phyloP scores from a whole-genome alignment of 2,329 filamentous ascomycete species.

The Beauveria asiatica region DNA sequence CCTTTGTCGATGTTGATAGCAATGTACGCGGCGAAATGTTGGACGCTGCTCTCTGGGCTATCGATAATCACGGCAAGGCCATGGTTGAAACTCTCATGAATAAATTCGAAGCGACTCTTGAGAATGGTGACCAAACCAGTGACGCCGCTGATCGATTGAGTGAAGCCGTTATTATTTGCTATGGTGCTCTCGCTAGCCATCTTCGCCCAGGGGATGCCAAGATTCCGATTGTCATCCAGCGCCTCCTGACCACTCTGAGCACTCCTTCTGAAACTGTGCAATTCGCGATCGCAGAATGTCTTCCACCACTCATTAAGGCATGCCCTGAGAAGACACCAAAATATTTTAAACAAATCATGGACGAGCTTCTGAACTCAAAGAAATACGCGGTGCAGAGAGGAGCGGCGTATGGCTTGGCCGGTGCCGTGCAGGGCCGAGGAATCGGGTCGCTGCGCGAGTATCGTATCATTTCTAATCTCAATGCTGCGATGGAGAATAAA shows the following conservation, averaged over 20 bases:
- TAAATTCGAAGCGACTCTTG: slow-evolving; percentile 81
- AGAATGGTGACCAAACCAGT: slow-evolving; percentile 72
- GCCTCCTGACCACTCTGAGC: slow-evolving; percentile 76
- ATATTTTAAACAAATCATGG: slow-evolving; percentile 73
- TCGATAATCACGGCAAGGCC: slow-evolving; percentile 70
- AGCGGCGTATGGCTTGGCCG: slow-evolving; percentile 88
- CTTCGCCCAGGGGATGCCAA: slow-evolving; percentile 77
- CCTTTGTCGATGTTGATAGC: slow-evolving; percentile 73
- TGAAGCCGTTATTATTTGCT: slow-evolving; percentile 95
- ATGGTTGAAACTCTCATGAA: slow-evolving; percentile 88
- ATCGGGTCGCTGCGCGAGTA: slow-evolving; percentile 75
- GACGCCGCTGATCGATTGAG: slow-evolving; percentile 83
- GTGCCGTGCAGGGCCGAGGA: slow-evolving; percentile 81
- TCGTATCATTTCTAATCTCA: slow-evolving; percentile 74
- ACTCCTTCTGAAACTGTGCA: slow-evolving; percentile 96
- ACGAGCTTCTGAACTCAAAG: slow-evolving; percentile 77
- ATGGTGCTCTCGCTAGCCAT: slow-evolving; percentile 86
- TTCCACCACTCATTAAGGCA: slow-evolving; percentile 81
- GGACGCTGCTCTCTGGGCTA: slow-evolving; percentile 74
- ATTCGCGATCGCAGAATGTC: slow-evolving; percentile 88
- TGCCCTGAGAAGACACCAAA: slow-evolving; percentile 68
- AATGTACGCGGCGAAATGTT: slow-evolving; percentile 84
- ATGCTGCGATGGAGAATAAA: slow-evolving; percentile 83
- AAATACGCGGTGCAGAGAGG: slow-evolving; percentile 89
- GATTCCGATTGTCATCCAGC: slow-evolving; percentile 78